Base-by-base conservation (phyloP, 208 protist genomes). In the Naegleria lovaniensis region DNA sequence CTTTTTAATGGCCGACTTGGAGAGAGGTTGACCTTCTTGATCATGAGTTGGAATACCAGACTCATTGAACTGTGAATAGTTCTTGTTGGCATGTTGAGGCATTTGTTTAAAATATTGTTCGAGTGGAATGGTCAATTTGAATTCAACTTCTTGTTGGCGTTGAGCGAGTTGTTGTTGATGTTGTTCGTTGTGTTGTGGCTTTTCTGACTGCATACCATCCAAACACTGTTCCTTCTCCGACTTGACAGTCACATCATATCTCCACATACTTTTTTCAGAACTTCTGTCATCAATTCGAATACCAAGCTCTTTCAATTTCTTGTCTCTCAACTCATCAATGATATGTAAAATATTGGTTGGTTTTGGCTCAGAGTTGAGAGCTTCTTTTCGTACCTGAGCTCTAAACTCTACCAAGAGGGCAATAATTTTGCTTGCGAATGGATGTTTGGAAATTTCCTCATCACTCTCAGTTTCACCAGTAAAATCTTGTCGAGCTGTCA, bases 261-360 rank as follows among this genome's bases (percentile, higher is more conserved):
- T 79, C 16, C 16, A 79, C 7, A 36, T 33, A 79, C 67, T 79
- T 36, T 79, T 79, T 33, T 79, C 67, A 36, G 25, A 19, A 19
- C 55, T 67, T 79, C 33, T 89, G 33, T 95, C 95, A 83, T 96
- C 94, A 9, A 96, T 79, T 39, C 93, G 90, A 2, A 96, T 88
- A 59, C 95, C 95, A 0, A 96, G 55, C 4, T 90, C 52, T 25
- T 92, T 94, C 19, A 96, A 91, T 25, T 93, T 83, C 0, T 95
- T 55, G 55, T 96, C 94, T 90, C 91, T 94, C 22, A 94, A 11
- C 13, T 90, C 36, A 48, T 94, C 93, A 89, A 89, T 92, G 5
- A n/a, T 38, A 36, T 22, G 11, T 36, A 92, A 89, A 41, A 92
- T 48, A 48, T 67, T 29, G 19, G 67, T 79, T 39, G 95, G 79